Evolutionary conservation across 2,329 filamentous ascomycete genomes (phyloP).

Genomic region (Cladosporium sp.): DNA sequence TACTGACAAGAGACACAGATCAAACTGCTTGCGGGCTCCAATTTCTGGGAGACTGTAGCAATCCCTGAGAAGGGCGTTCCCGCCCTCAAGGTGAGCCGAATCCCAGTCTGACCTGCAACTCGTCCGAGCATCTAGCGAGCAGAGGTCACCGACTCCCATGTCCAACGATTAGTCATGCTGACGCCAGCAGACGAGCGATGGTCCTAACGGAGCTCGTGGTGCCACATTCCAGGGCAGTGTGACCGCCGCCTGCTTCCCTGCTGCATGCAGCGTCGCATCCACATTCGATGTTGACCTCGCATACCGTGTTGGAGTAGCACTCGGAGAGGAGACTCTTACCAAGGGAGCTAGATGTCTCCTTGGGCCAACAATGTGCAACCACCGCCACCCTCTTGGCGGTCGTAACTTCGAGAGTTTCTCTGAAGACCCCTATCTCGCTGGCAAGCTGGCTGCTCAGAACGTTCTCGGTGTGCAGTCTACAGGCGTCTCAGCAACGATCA

Average conservation of each 20-base stretch:
- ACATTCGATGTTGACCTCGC: conserved; percentile 5
- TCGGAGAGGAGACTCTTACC: conserved; percentile 6
- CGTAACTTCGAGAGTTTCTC: conserved; percentile 84
- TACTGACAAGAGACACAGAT: background rate
- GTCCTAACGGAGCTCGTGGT: conserved; percentile 65
- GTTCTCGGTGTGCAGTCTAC: conserved; percentile 63
- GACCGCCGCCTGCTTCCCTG: conserved; percentile 65
- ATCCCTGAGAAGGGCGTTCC: conserved; percentile 2
- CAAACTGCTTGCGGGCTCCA: conserved; percentile 3
- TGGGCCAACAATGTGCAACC: conserved; percentile 2
- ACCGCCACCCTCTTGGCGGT: conserved; percentile 49
- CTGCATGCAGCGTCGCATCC: conserved; percentile 4
- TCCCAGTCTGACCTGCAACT: no score
- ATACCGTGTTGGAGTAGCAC: conserved; percentile 3
- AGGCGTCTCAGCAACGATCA: conserved; percentile 71
- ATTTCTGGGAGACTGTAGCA: conserved; percentile 1
- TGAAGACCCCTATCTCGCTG: conserved; percentile 73
- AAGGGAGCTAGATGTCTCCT: conserved; percentile 6
- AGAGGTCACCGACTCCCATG: no score
- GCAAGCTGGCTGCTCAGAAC: conserved; percentile 61
- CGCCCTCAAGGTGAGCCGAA: background rate
- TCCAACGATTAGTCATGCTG: no score
- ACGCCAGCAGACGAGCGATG: conserved; percentile 61
- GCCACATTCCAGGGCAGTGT: conserved; percentile 62
- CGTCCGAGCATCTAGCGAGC: no score